These are phyloP conservation scores for Microbotryomycetes sp. DNA, from an alignment of 1,284 basidiomycete species.

Conservation along the genomic window DNA sequence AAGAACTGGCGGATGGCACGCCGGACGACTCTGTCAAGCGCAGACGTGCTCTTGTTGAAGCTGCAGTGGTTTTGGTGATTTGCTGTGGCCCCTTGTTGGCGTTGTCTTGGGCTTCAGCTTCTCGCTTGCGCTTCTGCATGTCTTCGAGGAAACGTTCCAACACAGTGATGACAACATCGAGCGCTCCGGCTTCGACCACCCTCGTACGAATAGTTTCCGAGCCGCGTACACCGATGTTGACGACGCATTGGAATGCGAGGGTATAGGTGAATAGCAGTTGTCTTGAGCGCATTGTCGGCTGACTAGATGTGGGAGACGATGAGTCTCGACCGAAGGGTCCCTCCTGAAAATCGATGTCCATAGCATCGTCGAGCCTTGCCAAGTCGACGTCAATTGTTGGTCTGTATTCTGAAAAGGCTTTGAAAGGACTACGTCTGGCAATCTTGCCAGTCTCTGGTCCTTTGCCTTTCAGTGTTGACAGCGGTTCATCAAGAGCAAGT, in stretches of 20 bases:
- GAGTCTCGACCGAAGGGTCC: not conserved
- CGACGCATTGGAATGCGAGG: slow-evolving; percentile 92
- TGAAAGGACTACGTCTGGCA: slow-evolving; percentile 31
- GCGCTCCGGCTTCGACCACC: slow-evolving; percentile 91
- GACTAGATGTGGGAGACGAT: slow-evolving; percentile 5
- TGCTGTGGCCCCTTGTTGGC: slow-evolving; percentile 17
- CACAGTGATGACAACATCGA: slow-evolving; percentile 90
- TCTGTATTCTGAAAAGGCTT: slow-evolving; percentile 34
- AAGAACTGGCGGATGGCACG: slow-evolving; percentile 3
- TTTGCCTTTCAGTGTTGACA: slow-evolving; percentile 24
- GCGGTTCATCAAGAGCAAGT: slow-evolving; percentile 3
- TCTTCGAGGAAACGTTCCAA: slow-evolving; percentile 65
- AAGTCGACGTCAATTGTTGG: not conserved
- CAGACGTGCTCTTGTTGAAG: slow-evolving; percentile 45
- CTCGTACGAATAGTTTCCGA: slow-evolving; percentile 83
- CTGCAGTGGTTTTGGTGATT: not conserved
- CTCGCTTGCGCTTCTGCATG: slow-evolving; percentile 46
- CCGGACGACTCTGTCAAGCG: slow-evolving; percentile 7
- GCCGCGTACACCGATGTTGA: slow-evolving; percentile 97
- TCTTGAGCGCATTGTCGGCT: slow-evolving; percentile 64
- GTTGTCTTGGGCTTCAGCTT: slow-evolving; percentile 15
- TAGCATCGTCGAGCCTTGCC: not conserved
- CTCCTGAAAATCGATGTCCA: slow-evolving; percentile 3
- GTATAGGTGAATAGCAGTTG: slow-evolving; percentile 52
- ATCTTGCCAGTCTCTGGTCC: not conserved